Base-by-base conservation (phyloP, 495 filamentous ascomycete species). In the Lophium mytilinum region DNA sequence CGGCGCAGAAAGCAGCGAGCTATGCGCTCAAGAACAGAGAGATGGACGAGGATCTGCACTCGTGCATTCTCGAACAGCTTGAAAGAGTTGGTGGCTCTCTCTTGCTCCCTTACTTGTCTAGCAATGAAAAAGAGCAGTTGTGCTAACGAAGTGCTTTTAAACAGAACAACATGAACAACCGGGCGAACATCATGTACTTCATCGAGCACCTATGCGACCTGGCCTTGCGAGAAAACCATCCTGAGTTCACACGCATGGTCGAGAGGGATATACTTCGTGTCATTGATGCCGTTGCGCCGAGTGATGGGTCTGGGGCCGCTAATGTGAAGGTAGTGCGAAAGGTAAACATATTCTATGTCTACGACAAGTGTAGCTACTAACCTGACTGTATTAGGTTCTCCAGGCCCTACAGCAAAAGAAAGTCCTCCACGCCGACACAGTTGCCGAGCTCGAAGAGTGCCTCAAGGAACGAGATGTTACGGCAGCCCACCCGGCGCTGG, bases 181-280 rank as follows among this genome's bases (percentile, higher is more conserved):
- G 92, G 43, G 94, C 95, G 34, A 99, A 99, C 66, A 96, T 99
- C 70, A 92, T 99, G 87, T 97, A 93, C 74, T 97, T 99, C 75
- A 84, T 97, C 67, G 92, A 97, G 68, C 85, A 90, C 58, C 85
- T 99, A 53, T 89, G 92, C 72, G 92, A 96, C 66, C 81, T 89
- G 76, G 85, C 88, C 14, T 77, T 80, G 15, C 82, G 82, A 50
- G 88, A 95, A 54, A 78, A 83, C 55, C 80, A 90, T 64, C 67
- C 74, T 15, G 83, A 88, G 24, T 97, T 90, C 67, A 81, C 93
- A 15, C 83, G 84, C 50, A 95, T 96, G 90, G 90, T 99, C 71
- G 88, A 95, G 67, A 78, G 90, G 21, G 94, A 99, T 66, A 91
- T 97, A 19, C 74, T 93, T 12, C 76, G 88, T 11, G 82, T 99